Base-by-base conservation (phyloP, 306 rosid genomes). In the Senna tora region DNA sequence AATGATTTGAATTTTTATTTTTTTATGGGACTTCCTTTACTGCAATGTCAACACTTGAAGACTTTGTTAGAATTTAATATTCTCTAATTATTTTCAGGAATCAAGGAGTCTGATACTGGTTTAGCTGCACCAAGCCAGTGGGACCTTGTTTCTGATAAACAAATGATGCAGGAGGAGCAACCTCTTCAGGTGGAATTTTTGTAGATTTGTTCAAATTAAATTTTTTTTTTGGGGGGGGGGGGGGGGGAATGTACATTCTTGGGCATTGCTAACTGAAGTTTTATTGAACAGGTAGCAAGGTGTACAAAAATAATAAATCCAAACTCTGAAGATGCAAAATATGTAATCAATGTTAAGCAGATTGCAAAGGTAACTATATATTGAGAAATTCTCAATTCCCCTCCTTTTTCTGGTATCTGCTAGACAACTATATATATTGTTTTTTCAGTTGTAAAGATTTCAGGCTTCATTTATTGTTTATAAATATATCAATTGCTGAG, bases 161-260 rank as follows among this genome's bases (percentile, higher is more conserved):
- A 91, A 52, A 88, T 91, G 97, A 91, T 91, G 97, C 97, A 91
- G 79, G 97, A 89, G 84, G 97, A 91, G 87, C 96, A 88, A 74
- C 97, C 97, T 17, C 96, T 91, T 69, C 97, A 91, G 89, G 97
- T 88, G 39, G 15, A 39, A 28, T 4, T 65, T 74, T 77, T 77
- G 9, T 43, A 25, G 14, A 59, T 15, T 67, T 68, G 59, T 28
- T 73, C 22, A 5, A 32, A 11, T 1, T 50, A 9, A 0, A 14
- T 15, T 32, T 52, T 25, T 59, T 9, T 20, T 42, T 20, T 8
- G 2, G 39, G 39, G 39, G 39, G 38, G 38, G 38, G 38, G 38
- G 38, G 38, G 38, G 38, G 38, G 38, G 38, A 6, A 6, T 3
- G 38, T 33, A 6, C 14, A 14, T 67, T 38, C n/a, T 50, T 67